Evolutionary conservation across 1,139 yeast species (phyloP), one percentile per base, ranked within the genome.

Genomic region (Hansenula lynferdii): DNA sequence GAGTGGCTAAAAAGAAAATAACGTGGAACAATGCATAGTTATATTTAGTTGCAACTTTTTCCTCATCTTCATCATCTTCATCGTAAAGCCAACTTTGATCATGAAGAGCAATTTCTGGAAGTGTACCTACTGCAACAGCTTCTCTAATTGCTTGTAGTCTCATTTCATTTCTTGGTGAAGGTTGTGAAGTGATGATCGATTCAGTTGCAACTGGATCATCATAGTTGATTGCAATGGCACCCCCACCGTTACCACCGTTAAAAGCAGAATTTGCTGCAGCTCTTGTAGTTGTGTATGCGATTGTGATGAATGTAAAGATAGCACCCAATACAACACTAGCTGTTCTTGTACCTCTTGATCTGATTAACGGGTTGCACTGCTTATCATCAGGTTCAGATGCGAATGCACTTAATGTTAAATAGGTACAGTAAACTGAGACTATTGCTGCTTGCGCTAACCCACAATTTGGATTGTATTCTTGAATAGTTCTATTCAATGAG

Each of bases 361-460:
- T 75, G 16, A 90, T 80, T 44, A 92, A 69, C 8, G 98, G 98
- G 60, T 94, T 94, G 61, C 99, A 94, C 50, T 69, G 67, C 55
- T 74, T 78, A 64, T 92, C 97, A 61, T 92, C 98, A 0, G 98
- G 99, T 60, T 92, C 98, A 9, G 96, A 81, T 1, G 96, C 85
- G 48, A 94, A 95, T 0, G 98, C 98, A 49, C 95, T 82, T 73
- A 92, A 77, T 7, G 92, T 81, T 48, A 94, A 68, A 58, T 94
- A 94, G 0, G 97, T 85, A 62, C 97, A 87, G 62, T 94, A 94
- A 31, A 89, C 74, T 15, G 94, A 84, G 27, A 94, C 97, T 94
- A 94, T 90, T 17, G 96, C 90, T 9, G 96, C 77, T 64, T 94
- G 99, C 2, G 98, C 97, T 39, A 94, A 69, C 1, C 98, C 99